Evolutionary conservation across 176 grass and related monocot genomes (phyloP), one percentile per base, ranked within the genome.

Genomic region (Eleusine coracana): DNA sequence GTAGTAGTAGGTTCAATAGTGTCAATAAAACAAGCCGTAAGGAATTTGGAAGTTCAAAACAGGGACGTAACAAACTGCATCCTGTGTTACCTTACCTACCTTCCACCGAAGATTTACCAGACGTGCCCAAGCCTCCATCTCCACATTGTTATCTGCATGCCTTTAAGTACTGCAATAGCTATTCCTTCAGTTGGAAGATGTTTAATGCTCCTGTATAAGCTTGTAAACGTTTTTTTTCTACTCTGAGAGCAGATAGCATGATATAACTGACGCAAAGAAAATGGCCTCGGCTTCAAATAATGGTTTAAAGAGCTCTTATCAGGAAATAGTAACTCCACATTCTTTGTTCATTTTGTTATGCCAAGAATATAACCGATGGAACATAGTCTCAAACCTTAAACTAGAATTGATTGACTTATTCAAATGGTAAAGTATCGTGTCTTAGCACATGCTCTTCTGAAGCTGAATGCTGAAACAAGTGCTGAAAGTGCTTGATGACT

Each of bases 401-500:
- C 12, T 79, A 34, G 42, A 41, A 79, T 23, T 25, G 1, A 21
- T 67, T 28, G 18, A 60, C 29, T 41, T 66, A 31, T 61, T 67
- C 7, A 51, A 69, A 39, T 67, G 59, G 44, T 71, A 11, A 55
- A 55, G 18, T 58, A 64, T 36, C 7, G 45, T 28, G 17, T 54
- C 27, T 77, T 34, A 69, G 5, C 41, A 58, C 40, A 31, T 23
- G 36, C 50, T 66, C 8, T 73, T 59, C 74, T 25, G 34, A 14
- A 68, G 75, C 68, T 25, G 23, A 62, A 62, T 62, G 75, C 74
- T 31, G 21, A 60, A 60, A 60, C 56, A 9, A 41, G 39, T 50
- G 28, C 59, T 56, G 48, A 58, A 37, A 58, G 39, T 27, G 3
- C 16, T 52, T 84, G 16, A 78, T 68, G 46, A 23, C 28, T 69